Evolutionary conservation across 306 rosid genomes (phyloP).

Genomic region (Begonia peltatifolia): DNA sequence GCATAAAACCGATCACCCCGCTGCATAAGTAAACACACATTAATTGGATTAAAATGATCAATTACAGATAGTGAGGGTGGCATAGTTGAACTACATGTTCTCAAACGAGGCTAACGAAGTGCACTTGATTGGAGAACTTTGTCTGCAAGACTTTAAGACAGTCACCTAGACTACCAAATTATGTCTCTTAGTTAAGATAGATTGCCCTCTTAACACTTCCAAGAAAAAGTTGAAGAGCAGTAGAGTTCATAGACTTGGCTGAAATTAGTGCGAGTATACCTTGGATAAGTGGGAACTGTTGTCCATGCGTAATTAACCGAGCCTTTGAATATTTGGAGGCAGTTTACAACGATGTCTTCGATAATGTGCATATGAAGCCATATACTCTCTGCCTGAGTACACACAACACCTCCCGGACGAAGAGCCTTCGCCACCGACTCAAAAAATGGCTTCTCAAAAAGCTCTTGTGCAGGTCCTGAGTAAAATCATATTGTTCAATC

Average conservation of each 20-base stretch:
- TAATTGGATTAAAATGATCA: not conserved
- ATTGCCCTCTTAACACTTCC: too few relatives aligned
- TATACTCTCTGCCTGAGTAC: conserved; percentile 97
- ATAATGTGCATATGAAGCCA: conserved; percentile 99
- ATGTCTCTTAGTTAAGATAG: too few relatives aligned
- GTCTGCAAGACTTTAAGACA: too few relatives aligned
- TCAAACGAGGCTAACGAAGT: too few relatives aligned
- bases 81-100: too few relatives aligned
- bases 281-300: conserved; percentile 95
- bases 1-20: conserved; percentile 99
- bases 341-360: conserved; percentile 69
- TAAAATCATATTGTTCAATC: not conserved
- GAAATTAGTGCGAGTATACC: conserved; percentile 19
- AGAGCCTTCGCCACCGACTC: conserved; percentile 73
- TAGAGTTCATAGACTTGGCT: too few relatives aligned
- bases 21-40: conserved; percentile 22
- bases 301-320: conserved; percentile 98
- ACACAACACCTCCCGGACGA: conserved; percentile 92
- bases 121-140: too few relatives aligned
- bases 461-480: conserved; percentile 95
- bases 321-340: conserved; percentile 87
- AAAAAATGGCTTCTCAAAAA: conserved; percentile 87
- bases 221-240: too few relatives aligned
- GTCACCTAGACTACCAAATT: too few relatives aligned
- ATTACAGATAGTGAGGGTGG: too few relatives aligned